Evolutionary conservation across 768 basidiomycete genomes (phyloP), one percentile per base, ranked within the genome.

Genomic region (Suillus fuscotomentosus): DNA sequence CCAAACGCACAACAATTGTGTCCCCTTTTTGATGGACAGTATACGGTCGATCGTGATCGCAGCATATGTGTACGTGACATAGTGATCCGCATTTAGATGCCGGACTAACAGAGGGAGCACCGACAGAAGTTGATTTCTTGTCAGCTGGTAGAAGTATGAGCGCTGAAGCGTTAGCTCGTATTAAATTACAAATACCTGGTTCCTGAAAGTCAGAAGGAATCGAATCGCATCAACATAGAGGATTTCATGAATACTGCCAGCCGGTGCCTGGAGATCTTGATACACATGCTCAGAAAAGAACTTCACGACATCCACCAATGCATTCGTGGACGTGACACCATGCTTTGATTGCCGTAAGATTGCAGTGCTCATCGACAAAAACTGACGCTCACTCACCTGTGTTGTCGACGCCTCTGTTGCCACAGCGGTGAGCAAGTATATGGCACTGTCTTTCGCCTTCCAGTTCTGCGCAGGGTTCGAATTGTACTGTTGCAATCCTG

Each of bases 41-140:
- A 98, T 89, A 8, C 95, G 86, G 72, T 99, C 97, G 72, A 99
- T 96, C n/a, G 96, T 94, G 70, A 98, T 95, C 20, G 97, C 96
- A 10, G 96, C 95, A 76, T 98, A 99, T 0, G 97, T 96, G 71
- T 92, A 97, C 31, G 91, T 90, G 56, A 99, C 97, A 76, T 94
- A 96, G 72, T 95, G 94, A 60, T 84, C 80, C 22, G 93, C 94
- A 6, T 81, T 79, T 41, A 99, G 87, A 73, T 97, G 96, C 14
- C 83, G 88, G 34, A 90, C 86, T 11, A 99, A 86, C 22, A 93
- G 82, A 0, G 97, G 97, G 1, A 99, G 79, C 24, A 99, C 97
- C 2, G 93, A 89, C 9, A 96, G 83, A 11, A 99, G 82, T 83
- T 99, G 97, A 17, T 90, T 86, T 79, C 99, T 99, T 7, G 94